Evolutionary conservation across 73 alveolate species (phyloP).

Genomic region (Blepharisma stoltei): DNA sequence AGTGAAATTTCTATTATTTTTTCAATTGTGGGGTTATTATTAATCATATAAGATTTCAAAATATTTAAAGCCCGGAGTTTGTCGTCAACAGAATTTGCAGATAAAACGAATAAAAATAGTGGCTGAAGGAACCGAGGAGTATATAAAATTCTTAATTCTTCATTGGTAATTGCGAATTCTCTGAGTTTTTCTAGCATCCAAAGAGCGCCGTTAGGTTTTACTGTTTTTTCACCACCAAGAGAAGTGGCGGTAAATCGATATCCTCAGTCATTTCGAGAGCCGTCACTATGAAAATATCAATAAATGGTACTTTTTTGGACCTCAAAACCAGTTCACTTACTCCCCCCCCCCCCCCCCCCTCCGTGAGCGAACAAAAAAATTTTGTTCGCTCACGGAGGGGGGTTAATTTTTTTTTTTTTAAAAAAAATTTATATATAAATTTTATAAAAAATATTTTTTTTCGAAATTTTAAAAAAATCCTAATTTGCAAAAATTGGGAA

Average conservation of each 20-base stretch:
- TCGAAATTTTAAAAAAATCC: no score
- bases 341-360: no score
- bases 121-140: not conserved
- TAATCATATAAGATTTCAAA: not conserved
- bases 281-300: constrained; percentile 26
- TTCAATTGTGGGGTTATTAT: not conserved
- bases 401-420: no score
- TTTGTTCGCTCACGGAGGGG: no score
- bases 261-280: constrained; percentile 27
- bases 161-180: not conserved
- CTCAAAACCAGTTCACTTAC: constrained; percentile 12
- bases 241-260: constrained; percentile 23
- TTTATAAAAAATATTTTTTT: no score
- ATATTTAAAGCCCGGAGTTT: constrained; percentile 6
- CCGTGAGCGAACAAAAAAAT: no score
- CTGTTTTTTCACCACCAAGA: not conserved
- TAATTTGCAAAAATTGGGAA: no score
- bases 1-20: not conserved
- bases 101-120: not conserved
- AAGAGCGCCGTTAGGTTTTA: not conserved
- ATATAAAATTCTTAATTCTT: not conserved
- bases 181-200: not conserved
- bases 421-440: no score
- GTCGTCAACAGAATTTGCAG: not conserved
- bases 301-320: constrained; percentile 2